Conservation (phyloP, 2,329 filamentous ascomycete species). For the Trichophyton verrucosum region DNA sequence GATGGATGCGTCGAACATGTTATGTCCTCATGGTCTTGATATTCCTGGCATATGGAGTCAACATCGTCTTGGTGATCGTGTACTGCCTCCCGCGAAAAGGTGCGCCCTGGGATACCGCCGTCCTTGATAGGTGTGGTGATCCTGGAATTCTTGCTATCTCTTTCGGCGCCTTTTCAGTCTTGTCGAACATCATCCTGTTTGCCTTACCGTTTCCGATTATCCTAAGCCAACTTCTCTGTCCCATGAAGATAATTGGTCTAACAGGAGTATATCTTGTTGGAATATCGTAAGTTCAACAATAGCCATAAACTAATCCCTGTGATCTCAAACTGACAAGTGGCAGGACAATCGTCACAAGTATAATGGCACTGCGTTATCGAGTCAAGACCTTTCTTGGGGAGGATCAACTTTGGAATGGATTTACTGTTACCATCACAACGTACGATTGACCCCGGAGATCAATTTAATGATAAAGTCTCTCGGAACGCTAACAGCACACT, state of each 20-base stretch:
- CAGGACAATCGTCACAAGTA: neutral
- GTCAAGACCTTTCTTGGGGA: neutral
- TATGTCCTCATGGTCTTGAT: neutral
- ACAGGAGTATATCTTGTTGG: neutral
- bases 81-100: constrained; percentile 1
- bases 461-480: neutral
- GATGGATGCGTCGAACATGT: constrained; percentile 1
- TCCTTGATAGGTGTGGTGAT: neutral
- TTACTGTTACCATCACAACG: constrained; percentile 2
- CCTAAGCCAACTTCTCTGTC: neutral
- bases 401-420: constrained; percentile 1
- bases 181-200: neutral
- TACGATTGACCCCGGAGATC: neutral
- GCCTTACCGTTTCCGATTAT: neutral
- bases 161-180: neutral
- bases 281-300: neutral
- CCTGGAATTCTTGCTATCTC: neutral
- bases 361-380: constrained; percentile 1
- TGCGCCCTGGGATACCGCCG: neutral
- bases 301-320: neutral
- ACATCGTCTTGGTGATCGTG: neutral
- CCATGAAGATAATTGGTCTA: neutral
- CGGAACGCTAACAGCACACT: neutral
- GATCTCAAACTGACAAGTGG: neutral
- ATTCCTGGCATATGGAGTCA: neutral